phyloP scores from a whole-genome alignment of 148 eudicot species.

The Rhododendron vialii region DNA sequence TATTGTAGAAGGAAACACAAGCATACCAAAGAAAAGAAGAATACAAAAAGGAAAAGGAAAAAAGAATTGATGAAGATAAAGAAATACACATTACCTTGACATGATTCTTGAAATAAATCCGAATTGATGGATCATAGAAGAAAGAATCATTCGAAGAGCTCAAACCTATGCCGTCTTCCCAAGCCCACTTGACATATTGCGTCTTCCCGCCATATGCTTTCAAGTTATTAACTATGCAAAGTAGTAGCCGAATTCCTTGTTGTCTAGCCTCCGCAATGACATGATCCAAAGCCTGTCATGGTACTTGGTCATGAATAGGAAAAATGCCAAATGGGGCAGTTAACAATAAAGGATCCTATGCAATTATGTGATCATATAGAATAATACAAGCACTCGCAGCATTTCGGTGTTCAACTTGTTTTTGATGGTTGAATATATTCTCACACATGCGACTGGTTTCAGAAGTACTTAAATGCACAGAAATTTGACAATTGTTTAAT shows the following conservation, averaged over 20 bases:
- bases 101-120: slow-evolving; percentile 77
- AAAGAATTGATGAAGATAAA: background rate
- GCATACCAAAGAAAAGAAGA: background rate
- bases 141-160: slow-evolving; percentile 96
- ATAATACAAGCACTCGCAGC: background rate
- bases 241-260: slow-evolving; percentile 61
- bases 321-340: background rate
- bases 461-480: background rate
- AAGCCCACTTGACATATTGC: slow-evolving; percentile 95
- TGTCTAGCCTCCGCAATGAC: slow-evolving; percentile 83
- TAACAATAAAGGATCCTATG: background rate
- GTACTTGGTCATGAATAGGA: slow-evolving; percentile 8
- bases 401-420: background rate
- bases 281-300: slow-evolving; percentile 77
- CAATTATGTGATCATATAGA: background rate
- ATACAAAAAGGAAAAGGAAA: background rate
- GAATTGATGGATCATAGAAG: slow-evolving; percentile 89
- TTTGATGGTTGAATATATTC: background rate
- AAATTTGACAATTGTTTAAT: background rate
- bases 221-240: slow-evolving; percentile 77
- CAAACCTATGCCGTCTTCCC: slow-evolving; percentile 88
- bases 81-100: slow-evolving; percentile 56
- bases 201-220: slow-evolving; percentile 95
- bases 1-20: background rate
- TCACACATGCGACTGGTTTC: background rate